Percentiles rank a stretch among this genome's conserved stretches.
phyloP scores from a whole-genome alignment of 2,329 filamentous ascomycete species.

The Claviceps humidiphila region DNA sequence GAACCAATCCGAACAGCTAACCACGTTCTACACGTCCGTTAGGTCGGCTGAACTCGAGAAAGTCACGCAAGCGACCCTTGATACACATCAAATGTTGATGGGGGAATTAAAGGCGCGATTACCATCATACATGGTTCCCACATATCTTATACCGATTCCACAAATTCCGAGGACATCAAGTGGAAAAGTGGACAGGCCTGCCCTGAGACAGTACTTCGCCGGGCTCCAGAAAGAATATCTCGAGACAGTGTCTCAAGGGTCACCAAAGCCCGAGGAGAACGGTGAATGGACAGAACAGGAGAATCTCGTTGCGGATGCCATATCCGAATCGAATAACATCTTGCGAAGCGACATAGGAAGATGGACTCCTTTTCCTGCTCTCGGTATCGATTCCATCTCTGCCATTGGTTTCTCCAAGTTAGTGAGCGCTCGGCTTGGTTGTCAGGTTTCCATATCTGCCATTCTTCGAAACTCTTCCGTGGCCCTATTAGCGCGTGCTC shows the following conservation, averaged over 20 bases:
- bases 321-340: slow-evolving; percentile 38
- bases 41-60: slow-evolving; percentile 16
- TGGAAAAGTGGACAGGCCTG: slow-evolving; percentile 56
- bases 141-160: slow-evolving; percentile 56
- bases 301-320: slow-evolving; percentile 34
- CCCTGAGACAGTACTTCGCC: slow-evolving; percentile 35
- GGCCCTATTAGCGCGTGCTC: slow-evolving; percentile 38
- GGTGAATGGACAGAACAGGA: slow-evolving; percentile 44
- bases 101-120: slow-evolving; percentile 40
- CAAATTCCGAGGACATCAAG: slow-evolving; percentile 58
- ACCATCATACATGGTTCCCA: slow-evolving; percentile 69
- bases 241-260: slow-evolving; percentile 16
- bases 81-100: slow-evolving; percentile 35
- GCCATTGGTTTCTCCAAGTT: slow-evolving; percentile 56
- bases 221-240: slow-evolving; percentile 32
- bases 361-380: slow-evolving; percentile 60
- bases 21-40: slow-evolving; percentile 53
- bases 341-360: slow-evolving; percentile 35
- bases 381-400: slow-evolving; percentile 74
- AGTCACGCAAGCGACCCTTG: slow-evolving; percentile 22
- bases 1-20: slow-evolving; percentile 38
- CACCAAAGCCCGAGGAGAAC: slow-evolving; percentile 17
- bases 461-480: slow-evolving; percentile 58
- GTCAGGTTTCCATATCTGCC: slow-evolving; percentile 48
- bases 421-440: slow-evolving; percentile 33